These are phyloP conservation scores for Candida broadrunensis DNA, from an alignment of 805 yeast species.

Conservation along the genomic window DNA sequence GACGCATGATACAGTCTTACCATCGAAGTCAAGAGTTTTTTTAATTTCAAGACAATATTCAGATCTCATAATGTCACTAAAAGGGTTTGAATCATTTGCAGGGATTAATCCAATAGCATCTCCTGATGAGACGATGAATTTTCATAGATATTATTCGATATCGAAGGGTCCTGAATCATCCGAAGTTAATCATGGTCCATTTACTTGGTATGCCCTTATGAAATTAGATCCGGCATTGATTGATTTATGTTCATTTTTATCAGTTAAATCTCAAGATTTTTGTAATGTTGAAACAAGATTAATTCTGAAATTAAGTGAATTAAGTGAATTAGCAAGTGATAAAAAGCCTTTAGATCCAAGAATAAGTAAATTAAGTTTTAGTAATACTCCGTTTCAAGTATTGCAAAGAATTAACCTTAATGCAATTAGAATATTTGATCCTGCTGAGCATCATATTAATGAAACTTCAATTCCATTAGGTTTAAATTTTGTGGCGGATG, in stretches of 20 bases:
- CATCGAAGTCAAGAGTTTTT: background rate
- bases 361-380: background rate
- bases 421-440: slow-evolving; percentile 1
- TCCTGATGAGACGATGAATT: slow-evolving; percentile 33
- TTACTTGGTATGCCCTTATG: slow-evolving; percentile 46
- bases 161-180: slow-evolving; percentile 25
- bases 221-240: slow-evolving; percentile 39
- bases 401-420: slow-evolving; percentile 2
- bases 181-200: slow-evolving; percentile 49
- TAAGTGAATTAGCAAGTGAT: background rate
- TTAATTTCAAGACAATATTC: background rate
- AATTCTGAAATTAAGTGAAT: background rate
- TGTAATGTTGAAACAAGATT: background rate
- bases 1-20: background rate
- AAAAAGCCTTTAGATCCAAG: background rate
- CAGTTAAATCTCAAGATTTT: slow-evolving; percentile 3
- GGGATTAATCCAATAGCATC: slow-evolving; percentile 21
- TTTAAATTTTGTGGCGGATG: slow-evolving; percentile 24
- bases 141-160: slow-evolving; percentile 42
- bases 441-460: slow-evolving; percentile 16
- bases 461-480: slow-evolving; percentile 29
- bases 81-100: slow-evolving; percentile 3
- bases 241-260: slow-evolving; percentile 7
- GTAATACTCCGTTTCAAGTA: slow-evolving; percentile 3
- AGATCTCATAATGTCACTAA: background rate